Evolutionary conservation across 805 yeast species (phyloP), one percentile per base, ranked within the genome.

Genomic region (Monosporozyma yasuniensis): DNA sequence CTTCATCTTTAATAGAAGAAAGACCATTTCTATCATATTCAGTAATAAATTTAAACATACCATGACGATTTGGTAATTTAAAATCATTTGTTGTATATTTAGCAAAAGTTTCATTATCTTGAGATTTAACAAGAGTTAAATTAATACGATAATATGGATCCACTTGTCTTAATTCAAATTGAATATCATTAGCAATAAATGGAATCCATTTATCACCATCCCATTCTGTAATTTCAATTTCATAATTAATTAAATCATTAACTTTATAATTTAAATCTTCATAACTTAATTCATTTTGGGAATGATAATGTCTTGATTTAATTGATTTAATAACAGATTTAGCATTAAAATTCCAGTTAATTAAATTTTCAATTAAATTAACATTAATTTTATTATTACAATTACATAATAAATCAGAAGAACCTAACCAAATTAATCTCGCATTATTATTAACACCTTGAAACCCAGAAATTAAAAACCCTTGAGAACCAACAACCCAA

Each of bases 101-200:
- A 14, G 44, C 32, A 14, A 42, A 25, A 4, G 71, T 66, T 11
- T 69, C 70, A 28, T 69, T 69, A 2, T 71, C 65, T 9, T 72
- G 72, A 39, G 11, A 3, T 42, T 10, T 42, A 19, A 12, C n/a
- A 27, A 76, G 73, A 18, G 66, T 57, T 60, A 93, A 70, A 53
- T 76, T 80, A 51, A 91, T 64, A 62, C 99, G 81, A 64, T 89
- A 89, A 72, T 91, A 93, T 42, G 99, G 99, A 65, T 93, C 98
- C 55, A 93, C 77, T 91, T 93, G 83, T 60, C 78, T 80, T 66
- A 89, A 80, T 60, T 88, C 90, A 50, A 93, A 72, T 70, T 93
- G 99, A 50, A 87, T 65, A 52, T 83, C 85, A 47, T 77, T 75
- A 8, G 77, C 63, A n/a, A 54, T 44, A 63, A 67, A 88, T 28